Base-by-base conservation (phyloP, 2,329 filamentous ascomycete species). In the Botrytis cinerea region DNA sequence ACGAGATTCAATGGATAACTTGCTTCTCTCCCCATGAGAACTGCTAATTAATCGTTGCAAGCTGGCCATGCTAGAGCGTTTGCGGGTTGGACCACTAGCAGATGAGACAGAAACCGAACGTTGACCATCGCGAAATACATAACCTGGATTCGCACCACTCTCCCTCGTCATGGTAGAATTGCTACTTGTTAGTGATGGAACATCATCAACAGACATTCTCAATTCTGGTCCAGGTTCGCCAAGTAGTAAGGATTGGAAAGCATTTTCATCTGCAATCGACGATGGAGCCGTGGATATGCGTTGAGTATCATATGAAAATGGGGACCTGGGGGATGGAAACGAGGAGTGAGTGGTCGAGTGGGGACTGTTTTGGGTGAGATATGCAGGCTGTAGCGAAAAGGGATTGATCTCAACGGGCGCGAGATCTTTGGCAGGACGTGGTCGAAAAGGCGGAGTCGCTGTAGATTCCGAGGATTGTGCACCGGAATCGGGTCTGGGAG, bases 211-310 rank as follows among this genome's bases (percentile, higher is more conserved):
- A 0, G 92, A 95, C 51, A 92, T 87, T 64, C 92, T 89, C 18
- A 87, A 84, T 78, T 94, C 92, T 0, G 91, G 92, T 0, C 91
- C 91, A 32, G 91, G 91, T 76, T 94, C 92, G 71, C 92, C 91
- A 81, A 93, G 87, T 9, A 93, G 85, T 46, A 93, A 84, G 3
- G 92, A 93, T 73, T 90, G 90, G 80, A 93, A 91, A 54, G 86
- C 89, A 73, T 89, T 91, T 76, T 92, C 92, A 75, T 94, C 92
- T 0, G 89, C 88, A 61, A 91, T 85, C 0, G 92, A 94, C 1
- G 92, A 95, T 9, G 91, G 89, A 3, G 92, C 90, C 2, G 92
- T 94, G 9, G 92, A 93, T 43, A 94, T 88, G 32, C 91, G 88
- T 71, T 92, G 90, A 1, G 88, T 88, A 75, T 95, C 92, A 72